Evolutionary conservation across 371 early-diverging fungal species (phyloP).

Genomic region (Blakeslea trispora): DNA sequence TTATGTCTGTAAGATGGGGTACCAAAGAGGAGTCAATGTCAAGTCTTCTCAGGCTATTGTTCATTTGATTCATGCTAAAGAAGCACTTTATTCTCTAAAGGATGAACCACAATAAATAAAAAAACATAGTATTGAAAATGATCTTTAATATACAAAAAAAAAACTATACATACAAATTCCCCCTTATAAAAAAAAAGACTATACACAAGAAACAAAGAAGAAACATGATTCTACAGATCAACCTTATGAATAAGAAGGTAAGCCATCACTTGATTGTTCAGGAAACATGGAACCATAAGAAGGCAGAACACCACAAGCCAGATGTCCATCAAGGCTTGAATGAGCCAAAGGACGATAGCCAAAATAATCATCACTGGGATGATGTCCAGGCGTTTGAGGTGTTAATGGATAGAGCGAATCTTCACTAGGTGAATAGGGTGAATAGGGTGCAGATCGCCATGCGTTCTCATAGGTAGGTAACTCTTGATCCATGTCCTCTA

Average conservation of each 20-base stretch:
- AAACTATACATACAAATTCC: too few relatives aligned
- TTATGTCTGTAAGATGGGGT: constrained; percentile 42
- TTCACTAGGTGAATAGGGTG: constrained; percentile 21
- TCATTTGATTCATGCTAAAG: constrained; percentile 38
- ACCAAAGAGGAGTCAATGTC: constrained; percentile 12
- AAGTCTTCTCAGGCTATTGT: constrained; percentile 27
- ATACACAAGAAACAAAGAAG: too few relatives aligned
- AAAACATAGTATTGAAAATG: too few relatives aligned
- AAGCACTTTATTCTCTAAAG: constrained; percentile 9
- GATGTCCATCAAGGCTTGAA: constrained; percentile 55
- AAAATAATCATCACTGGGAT: constrained; percentile 14
- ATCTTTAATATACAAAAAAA: too few relatives aligned
- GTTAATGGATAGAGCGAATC: constrained; percentile 17
- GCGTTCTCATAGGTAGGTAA: constrained; percentile 42
- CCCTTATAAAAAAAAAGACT: too few relatives aligned
- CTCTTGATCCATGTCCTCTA: constrained; percentile 12
- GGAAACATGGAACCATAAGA: constrained; percentile 9
- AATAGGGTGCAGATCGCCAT: constrained; percentile 21
- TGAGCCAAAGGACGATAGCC: constrained; percentile 32
- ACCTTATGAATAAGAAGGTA: constrained; percentile 21
- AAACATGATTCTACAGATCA: too few relatives aligned
- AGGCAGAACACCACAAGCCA: neutral
- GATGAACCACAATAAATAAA: too few relatives aligned
- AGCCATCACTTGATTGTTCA: neutral
- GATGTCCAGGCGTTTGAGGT: neutral